Evolutionary conservation across 768 basidiomycete species (phyloP), one percentile per base, ranked within the genome.

Genomic region (Trametes coccinea): DNA sequence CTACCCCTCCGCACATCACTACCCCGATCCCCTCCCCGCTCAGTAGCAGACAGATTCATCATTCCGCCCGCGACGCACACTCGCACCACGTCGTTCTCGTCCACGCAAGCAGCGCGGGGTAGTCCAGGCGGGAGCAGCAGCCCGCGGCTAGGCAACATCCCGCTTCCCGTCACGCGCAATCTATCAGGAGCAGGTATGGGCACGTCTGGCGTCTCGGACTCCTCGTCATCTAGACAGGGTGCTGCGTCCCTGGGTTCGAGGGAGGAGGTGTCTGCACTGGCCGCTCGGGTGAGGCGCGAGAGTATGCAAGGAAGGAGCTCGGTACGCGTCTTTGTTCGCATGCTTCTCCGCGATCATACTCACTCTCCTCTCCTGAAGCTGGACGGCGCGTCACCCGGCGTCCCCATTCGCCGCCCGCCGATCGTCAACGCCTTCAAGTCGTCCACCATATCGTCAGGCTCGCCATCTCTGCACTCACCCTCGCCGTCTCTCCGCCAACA

Each of bases 401-500:
- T 82, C 11, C 80, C 80, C 3, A 81, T 82, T n/a, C 79, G 80
- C 14, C 74, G 72, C 47, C 75, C 78, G 3, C 75, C 74, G 30
- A 73, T 82, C 0, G 75, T 82, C 2, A 75, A 80, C 59, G 79
- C 80, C 14, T 82, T 82, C 76, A 82, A 82, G 66, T 77, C 80
- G 5, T 78, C 79, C 9, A 80, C 82, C 0, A 74, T 82, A 11
- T 83, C 82, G 3, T 71, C 80, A 0, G 80, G 80, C 8, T 80
- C 81, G 6, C 79, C 80, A 0, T 82, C 81, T 0, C 65, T 81
- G 0, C 78, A 81, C 64, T 81, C 81, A 0, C 80, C 78, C 2
- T 80, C 81, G 0, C 77, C 81, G 8, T 82, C 80, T 7, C 71
- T 80, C 3, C 75, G 80, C 14, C 79, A 81, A 47, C 73, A 77